Evolutionary conservation across 1,139 yeast species (phyloP).

Genomic region (Blastobotrys proliferans): DNA sequence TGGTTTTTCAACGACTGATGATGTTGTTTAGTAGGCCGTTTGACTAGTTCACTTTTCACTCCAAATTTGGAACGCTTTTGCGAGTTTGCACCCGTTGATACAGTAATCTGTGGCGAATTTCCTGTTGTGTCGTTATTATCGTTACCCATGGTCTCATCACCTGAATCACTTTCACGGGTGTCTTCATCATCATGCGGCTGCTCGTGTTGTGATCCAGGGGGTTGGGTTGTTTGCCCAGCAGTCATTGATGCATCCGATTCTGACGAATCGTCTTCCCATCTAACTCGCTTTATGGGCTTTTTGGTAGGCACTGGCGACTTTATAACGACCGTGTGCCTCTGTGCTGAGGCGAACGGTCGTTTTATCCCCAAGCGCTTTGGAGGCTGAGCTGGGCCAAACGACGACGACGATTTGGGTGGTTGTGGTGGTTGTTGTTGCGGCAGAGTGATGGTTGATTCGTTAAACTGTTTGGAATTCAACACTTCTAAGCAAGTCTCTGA

Average conservation of each 20-base stretch:
- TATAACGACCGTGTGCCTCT: constrained; percentile 19
- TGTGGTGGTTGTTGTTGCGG: neutral
- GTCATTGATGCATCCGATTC: constrained; percentile 10
- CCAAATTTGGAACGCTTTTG: constrained; percentile 20
- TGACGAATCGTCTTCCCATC: constrained; percentile 28
- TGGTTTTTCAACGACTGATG: constrained; percentile 9
- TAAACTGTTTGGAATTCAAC: constrained; percentile 5
- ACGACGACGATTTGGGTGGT: neutral
- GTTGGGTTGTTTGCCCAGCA: neutral
- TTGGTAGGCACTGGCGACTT: constrained; percentile 22
- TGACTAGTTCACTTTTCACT: constrained; percentile 24
- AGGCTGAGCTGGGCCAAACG: neutral
- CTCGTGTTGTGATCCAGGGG: neutral
- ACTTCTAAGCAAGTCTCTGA: neutral
- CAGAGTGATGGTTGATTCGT: constrained; percentile 3
- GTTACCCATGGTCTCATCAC: neutral
- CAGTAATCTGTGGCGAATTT: too few relatives aligned
- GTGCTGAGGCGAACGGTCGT: constrained; percentile 14
- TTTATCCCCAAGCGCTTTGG: constrained; percentile 11
- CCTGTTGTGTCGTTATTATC: neutral
- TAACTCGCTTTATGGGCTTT: constrained; percentile 26
- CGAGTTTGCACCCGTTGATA: too few relatives aligned
- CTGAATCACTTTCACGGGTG: neutral
- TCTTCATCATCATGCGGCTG: neutral
- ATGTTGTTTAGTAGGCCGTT: too few relatives aligned